Evolutionary conservation across 1,284 basidiomycete species (phyloP), one percentile per base, ranked within the genome.

Genomic region (Clitocybe nebularis): DNA sequence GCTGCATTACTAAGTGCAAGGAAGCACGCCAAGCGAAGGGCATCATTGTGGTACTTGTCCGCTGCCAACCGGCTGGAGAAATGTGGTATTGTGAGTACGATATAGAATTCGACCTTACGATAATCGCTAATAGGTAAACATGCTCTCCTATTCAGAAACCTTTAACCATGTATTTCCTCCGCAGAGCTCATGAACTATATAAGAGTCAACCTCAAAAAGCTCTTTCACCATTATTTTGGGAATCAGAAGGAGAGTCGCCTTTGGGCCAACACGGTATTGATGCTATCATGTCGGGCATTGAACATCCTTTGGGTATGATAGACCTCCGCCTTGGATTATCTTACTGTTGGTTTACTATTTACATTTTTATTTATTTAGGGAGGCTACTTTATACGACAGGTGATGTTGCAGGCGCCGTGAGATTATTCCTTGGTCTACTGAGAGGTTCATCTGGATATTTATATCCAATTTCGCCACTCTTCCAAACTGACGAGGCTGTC

Each of bases 141-240:
- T 41, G 11, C 17, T 22, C 13, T 38, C 21, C 29, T 17, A 23
- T 46, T 7, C 53, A 89, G 87, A 90, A 87, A 84, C 81, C 85
- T 1, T 58, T 90, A 39, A 89, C 88, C 1, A 82, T 87, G 72
- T 77, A 84, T 56, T 85, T 89, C 55, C 71, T 90, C 25, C 77
- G 79, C 6, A 76, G 71, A 56, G 81, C 86, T 10, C 80, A 81
- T 46, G 72, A 73, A 13, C 61, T 87, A 20, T 86, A 80, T 56
- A 68, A 62, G 22, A 53, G 62, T 9, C 67, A 62, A 23, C 69
- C 74, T 0, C 56, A 62, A 25, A 85, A 84, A 53, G 62, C 62
- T 14, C 57, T 90, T 9, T 90, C 88, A 0, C 84, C 84, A 1
- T 83, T 81, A 10, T 89, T 89, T 58, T 88, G 84, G 80, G 77